These are phyloP conservation scores for Tetrahymena elliotti DNA, from an alignment of 73 alveolate genomes.

Conservation along the genomic window DNA sequence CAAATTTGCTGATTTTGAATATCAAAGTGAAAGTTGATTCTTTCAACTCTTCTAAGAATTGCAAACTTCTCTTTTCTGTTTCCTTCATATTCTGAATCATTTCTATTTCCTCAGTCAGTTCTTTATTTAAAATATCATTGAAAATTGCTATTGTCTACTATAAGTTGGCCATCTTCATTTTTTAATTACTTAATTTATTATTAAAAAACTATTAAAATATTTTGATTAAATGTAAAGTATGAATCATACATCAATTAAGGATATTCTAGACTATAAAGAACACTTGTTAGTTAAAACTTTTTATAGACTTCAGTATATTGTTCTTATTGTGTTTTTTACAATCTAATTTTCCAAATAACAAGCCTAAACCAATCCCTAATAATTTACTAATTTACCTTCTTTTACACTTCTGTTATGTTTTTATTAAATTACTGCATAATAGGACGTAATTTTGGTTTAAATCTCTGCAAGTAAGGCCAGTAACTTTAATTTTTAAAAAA, in stretches of 20 bases:
- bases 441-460: not conserved
- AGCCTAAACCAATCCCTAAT: not conserved
- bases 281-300: not conserved
- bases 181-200: not conserved
- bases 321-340: not conserved
- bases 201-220: not conserved
- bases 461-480: not conserved
- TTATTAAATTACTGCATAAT: not conserved
- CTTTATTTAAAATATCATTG: not conserved
- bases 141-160: not conserved
- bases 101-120: not conserved
- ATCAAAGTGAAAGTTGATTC: not conserved
- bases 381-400: not conserved
- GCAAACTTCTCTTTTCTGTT: not conserved
- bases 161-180: not conserved
- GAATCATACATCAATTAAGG: not conserved
- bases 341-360: not conserved
- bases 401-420: not conserved
- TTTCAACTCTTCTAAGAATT: not conserved
- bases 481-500: not conserved
- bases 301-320: not conserved
- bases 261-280: not conserved
- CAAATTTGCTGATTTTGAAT: not conserved
- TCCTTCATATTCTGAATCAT: not conserved
- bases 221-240: not conserved